Base-by-base conservation (phyloP, 257 asterid species). In the Craterostigma plantagineum region DNA sequence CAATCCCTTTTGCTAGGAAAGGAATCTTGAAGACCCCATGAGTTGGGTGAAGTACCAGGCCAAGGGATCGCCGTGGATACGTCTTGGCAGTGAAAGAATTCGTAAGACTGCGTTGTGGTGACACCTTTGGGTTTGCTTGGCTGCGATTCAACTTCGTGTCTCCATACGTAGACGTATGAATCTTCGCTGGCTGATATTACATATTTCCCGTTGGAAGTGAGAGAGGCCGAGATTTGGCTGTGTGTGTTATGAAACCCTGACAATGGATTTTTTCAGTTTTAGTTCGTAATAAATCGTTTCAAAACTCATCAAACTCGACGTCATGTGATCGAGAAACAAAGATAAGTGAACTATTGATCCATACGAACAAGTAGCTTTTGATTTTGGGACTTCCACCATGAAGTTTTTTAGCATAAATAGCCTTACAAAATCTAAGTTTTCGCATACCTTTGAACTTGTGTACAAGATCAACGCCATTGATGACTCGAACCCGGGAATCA, bases 201-300 rank as follows among this genome's bases (percentile, higher is more conserved):
- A 39, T 90, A 73, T 60, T 74, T 90, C 1, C 99, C 95, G 33
- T 79, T 70, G 14, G 95, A 72, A 39, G 91, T 63, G 42, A 90
- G 57, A 15, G 95, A 90, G 44, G 94, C 94, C 36, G 95, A 83
- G 18, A 83, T 90, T 70, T 79, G 99, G 70, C 94, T 90, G 67
- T 68, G 71, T 4, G 91, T 65, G 58, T 90, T 90, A 18, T 68
- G 94, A 53, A 90, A 83, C 15, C 98, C 98, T 82, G 78, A 59
- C 51, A 23, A 23, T 23, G 30, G 30, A 2, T 23, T 2, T 6
- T 23, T 23, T 23, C 6, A 23, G 30, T 23, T 2, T 23, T 2
- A 23, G 4, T 23, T 6, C 2, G 30, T 23, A 2, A 23, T 23
- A 23, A 23, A 23, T 23, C 2, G 30, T 23, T 23, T 23, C 30